Conservation (phyloP, 2,329 filamentous ascomycete species). For the Penicillium sp. region DNA sequence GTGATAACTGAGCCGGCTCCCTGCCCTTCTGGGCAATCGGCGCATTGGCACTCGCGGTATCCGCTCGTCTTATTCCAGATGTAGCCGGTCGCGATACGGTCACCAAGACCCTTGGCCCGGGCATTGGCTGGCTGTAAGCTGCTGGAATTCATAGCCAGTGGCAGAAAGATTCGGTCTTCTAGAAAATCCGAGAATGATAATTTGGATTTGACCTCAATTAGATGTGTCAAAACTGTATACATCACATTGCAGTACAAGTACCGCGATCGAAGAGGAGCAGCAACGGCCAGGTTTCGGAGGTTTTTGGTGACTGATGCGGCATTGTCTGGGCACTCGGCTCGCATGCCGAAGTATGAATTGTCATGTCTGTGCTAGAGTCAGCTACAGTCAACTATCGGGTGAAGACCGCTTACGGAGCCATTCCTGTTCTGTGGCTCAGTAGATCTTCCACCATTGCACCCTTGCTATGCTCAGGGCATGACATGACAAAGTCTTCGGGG, state of each 20-base stretch:
- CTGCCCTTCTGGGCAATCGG: slow-evolving; percentile 34
- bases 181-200: slow-evolving; percentile 45
- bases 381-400: background rate
- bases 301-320: slow-evolving; percentile 44
- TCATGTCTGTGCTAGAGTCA: slow-evolving; percentile 34
- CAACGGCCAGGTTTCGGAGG: slow-evolving; percentile 49
- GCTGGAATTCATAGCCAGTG: slow-evolving; percentile 46
- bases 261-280: slow-evolving; percentile 46
- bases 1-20: slow-evolving; percentile 49
- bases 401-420: slow-evolving; percentile 42
- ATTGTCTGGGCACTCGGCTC: slow-evolving; percentile 31
- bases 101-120: slow-evolving; percentile 19
- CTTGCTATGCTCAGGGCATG: slow-evolving; percentile 7
- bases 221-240: slow-evolving; percentile 48
- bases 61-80: slow-evolving; percentile 34
- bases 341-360: slow-evolving; percentile 30
- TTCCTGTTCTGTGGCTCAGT: slow-evolving; percentile 55
- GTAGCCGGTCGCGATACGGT: slow-evolving; percentile 48
- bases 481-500: slow-evolving; percentile 55
- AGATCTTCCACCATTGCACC: slow-evolving; percentile 58
- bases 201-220: slow-evolving; percentile 49
- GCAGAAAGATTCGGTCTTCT: slow-evolving; percentile 45
- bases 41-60: slow-evolving; percentile 27
- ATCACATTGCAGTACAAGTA: slow-evolving; percentile 57
- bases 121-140: slow-evolving; percentile 38